These are phyloP conservation scores for Samsoniella hepiali DNA, from an alignment of 2,329 filamentous ascomycete genomes.

Conservation along the genomic window DNA sequence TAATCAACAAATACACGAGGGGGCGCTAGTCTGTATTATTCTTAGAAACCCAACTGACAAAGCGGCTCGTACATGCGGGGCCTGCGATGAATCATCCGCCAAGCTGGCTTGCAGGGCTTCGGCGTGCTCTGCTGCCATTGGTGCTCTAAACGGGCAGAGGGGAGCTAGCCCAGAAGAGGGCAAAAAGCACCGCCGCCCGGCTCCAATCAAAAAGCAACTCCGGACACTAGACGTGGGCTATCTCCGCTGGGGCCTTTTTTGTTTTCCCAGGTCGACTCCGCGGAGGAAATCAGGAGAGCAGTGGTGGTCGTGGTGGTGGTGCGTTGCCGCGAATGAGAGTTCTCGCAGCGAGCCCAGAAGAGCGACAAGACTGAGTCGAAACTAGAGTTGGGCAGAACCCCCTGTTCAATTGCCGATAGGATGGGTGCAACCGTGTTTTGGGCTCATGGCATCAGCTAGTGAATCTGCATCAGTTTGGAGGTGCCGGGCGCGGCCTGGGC, in stretches of 20 bases:
- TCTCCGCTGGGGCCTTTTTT: background rate
- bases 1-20: too few relatives aligned
- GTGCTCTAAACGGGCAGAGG: background rate
- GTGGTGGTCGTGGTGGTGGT: too few relatives aligned
- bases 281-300: too few relatives aligned
- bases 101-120: background rate
- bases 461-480: too few relatives aligned
- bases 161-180: background rate
- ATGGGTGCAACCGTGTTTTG: too few relatives aligned
- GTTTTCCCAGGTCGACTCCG: too few relatives aligned
- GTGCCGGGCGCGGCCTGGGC: too few relatives aligned
- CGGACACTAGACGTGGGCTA: background rate
- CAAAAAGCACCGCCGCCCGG: background rate
- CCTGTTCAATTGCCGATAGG: too few relatives aligned
- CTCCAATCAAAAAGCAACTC: background rate
- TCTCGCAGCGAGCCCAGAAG: background rate
- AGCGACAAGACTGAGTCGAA: too few relatives aligned
- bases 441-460: too few relatives aligned
- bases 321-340: background rate
- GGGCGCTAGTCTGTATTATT: background rate
- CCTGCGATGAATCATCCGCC: background rate
- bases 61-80: constrained; percentile 1
- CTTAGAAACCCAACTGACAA: background rate
- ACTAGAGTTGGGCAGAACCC: too few relatives aligned
- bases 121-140: background rate